Evolutionary conservation across 2,329 filamentous ascomycete genomes (phyloP).

Genomic region (Plenodomus tracheiphilus): DNA sequence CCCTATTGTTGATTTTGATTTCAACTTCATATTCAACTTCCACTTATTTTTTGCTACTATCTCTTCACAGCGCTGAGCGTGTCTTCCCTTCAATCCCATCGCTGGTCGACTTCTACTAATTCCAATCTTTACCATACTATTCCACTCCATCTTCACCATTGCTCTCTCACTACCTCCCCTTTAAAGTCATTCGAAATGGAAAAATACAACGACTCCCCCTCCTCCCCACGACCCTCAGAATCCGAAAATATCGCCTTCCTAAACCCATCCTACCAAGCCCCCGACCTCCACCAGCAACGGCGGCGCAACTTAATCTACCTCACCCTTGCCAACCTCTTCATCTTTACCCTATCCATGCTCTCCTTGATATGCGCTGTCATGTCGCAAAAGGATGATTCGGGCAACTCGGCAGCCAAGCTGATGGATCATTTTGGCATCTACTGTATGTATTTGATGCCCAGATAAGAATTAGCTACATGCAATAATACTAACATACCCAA

Average conservation of each 20-base stretch:
- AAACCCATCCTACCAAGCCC: slow-evolving; percentile 23
- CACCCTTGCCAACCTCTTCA: slow-evolving; percentile 38
- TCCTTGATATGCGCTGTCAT: slow-evolving; percentile 37
- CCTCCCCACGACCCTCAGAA: slow-evolving; percentile 15
- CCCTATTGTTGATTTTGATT: background rate
- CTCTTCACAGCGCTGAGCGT: slow-evolving; percentile 15
- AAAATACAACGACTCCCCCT: slow-evolving; percentile 25
- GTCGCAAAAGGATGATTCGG: slow-evolving; percentile 31
- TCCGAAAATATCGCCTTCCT: slow-evolving; percentile 36
- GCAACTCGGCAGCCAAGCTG: slow-evolving; percentile 29
- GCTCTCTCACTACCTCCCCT: background rate
- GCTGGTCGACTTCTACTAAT: slow-evolving; percentile 30
- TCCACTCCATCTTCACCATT: too few species aligned
- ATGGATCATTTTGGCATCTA: slow-evolving; percentile 39
- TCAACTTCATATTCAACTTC: slow-evolving; percentile 1
- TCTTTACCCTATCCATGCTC: slow-evolving; percentile 37
- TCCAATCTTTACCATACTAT: too few species aligned
- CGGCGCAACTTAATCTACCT: slow-evolving; percentile 33
- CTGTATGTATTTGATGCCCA: too few species aligned
- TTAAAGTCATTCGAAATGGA: slow-evolving; percentile 22
- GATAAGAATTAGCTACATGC: too few species aligned
- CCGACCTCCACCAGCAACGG: slow-evolving; percentile 18
- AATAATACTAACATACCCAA: too few species aligned
- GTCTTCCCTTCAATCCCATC: slow-evolving; percentile 12
- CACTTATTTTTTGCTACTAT: slow-evolving; percentile 3